Base-by-base conservation (phyloP, 164 flowering plant genomes). In the Chloranthus sessilifolius region DNA sequence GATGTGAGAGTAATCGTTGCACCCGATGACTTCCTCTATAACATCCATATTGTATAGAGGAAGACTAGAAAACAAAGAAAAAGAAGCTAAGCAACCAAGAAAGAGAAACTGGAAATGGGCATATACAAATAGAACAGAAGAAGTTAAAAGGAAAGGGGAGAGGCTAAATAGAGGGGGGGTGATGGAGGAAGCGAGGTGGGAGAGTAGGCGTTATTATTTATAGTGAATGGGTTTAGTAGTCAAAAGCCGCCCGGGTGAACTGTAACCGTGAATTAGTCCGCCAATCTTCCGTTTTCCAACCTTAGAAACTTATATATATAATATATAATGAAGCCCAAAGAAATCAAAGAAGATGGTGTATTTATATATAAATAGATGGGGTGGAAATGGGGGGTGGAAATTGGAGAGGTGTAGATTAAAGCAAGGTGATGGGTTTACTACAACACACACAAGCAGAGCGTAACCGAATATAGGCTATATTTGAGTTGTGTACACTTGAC, bases 181-280 rank as follows among this genome's bases (percentile, higher is more conserved):
- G 55, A 51, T 43, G 61, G 47, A 46, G 28, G 68, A 37, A 54
- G 49, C 41, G 36, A 24, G 57, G 63, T 49, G 42, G 54, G 61
- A 56, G 57, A 48, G 56, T 49, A 36, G 58, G 52, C 44, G 42
- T 28, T 54, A 39, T 37, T 60, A 67, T 65, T 55, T 63, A 58
- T 53, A 61, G 48, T 36, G 40, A 47, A 36, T 6, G 39, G 31
- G 8, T 41, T 36, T 51, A 54, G 45, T 54, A 58, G 65, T 60
- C 69, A 67, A 69, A n/a, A 53, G 62, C 66, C 70, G 66, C 56
- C 63, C 65, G 50, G 51, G 47, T 53, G 61, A 68, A 55, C 50
- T 67, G 65, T 72, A 55, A 61, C 60, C 65, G 58, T 64, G 64
- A 59, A 67, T 66, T 45, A 44, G 56, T 64, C 69, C 60, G 64